phyloP scores from a whole-genome alignment of 495 filamentous ascomycete genomes.

The Trichodelitschia bisporula region DNA sequence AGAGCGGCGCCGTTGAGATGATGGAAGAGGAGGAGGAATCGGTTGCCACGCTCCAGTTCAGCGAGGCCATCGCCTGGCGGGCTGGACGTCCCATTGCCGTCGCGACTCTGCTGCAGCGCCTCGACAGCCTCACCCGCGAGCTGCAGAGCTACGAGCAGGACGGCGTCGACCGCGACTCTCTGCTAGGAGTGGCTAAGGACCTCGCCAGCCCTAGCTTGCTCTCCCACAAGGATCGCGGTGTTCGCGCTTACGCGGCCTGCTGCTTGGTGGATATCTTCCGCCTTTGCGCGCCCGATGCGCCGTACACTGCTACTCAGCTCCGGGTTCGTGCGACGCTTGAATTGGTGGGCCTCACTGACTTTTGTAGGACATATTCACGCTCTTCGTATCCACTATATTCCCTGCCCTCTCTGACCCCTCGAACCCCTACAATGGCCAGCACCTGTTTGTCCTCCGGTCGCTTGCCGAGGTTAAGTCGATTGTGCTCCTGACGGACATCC shows the following conservation, averaged over 20 bases:
- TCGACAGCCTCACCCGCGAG: constrained; percentile 63
- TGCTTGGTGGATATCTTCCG: constrained; percentile 87
- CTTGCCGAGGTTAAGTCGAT: constrained; percentile 86
- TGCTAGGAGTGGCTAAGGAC: constrained; percentile 69
- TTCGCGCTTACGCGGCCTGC: constrained; percentile 66
- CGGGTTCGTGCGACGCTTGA: constrained; percentile 31
- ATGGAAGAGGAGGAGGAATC: no score
- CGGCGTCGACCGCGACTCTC: constrained; percentile 51
- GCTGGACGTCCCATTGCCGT: constrained; percentile 72
- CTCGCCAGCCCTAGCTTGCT: constrained; percentile 62
- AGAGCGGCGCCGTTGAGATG: no score
- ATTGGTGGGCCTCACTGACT: not conserved
- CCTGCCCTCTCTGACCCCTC: constrained; percentile 70
- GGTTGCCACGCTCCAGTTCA: constrained; percentile 51
- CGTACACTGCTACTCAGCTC: constrained; percentile 69
- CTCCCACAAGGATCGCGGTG: constrained; percentile 75
- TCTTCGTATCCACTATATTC: constrained; percentile 60
- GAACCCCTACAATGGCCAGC: constrained; percentile 76
- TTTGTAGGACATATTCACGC: constrained; percentile 68
- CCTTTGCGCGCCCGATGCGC: constrained; percentile 85
- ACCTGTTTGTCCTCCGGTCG: constrained; percentile 70
- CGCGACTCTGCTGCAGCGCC: constrained; percentile 52
- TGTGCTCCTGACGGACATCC: constrained; percentile 76
- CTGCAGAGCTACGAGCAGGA: constrained; percentile 74
- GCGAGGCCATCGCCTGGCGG: constrained; percentile 75